phyloP scores from a whole-genome alignment of 2,329 filamentous ascomycete species.

The Botrytis hyacinthi region DNA sequence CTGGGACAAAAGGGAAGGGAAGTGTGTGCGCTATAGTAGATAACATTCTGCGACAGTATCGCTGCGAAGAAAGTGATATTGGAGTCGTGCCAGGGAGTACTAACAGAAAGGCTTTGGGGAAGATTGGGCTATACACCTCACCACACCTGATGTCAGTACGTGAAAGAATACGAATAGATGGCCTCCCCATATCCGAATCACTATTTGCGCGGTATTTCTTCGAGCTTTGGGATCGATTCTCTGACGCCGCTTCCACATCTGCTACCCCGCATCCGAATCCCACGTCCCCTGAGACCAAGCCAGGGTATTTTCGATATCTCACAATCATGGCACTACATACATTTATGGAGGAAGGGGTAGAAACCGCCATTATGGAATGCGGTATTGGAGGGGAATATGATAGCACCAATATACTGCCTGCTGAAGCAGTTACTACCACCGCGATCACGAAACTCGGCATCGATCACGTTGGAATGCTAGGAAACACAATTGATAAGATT shows the following conservation, averaged over 20 bases:
- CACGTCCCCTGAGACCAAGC: constrained; percentile 51
- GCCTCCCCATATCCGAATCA: constrained; percentile 54
- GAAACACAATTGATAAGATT: constrained; percentile 75
- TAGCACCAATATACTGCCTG: constrained; percentile 77
- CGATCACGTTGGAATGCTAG: constrained; percentile 80
- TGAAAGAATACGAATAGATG: constrained; percentile 66
- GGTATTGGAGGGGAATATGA: constrained; percentile 94
- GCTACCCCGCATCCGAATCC: constrained; percentile 26
- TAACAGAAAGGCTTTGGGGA: constrained; percentile 23
- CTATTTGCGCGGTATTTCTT: constrained; percentile 66
- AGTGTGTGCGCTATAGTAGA: constrained; percentile 68
- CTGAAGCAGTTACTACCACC: constrained; percentile 56
- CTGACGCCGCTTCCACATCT: constrained; percentile 33
- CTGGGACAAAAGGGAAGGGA: constrained; percentile 86
- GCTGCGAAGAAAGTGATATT: constrained; percentile 26
- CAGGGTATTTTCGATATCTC: constrained; percentile 88
- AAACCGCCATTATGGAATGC: constrained; percentile 82
- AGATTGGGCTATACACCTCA: constrained; percentile 64
- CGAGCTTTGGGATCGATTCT: constrained; percentile 60
- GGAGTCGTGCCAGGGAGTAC: constrained; percentile 16
- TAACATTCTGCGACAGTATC: constrained; percentile 59
- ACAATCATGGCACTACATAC: constrained; percentile 85
- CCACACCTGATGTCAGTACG: constrained; percentile 66
- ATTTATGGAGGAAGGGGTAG: constrained; percentile 73
- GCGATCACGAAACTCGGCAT: constrained; percentile 80